Percentiles rank a stretch among this genome's conserved stretches.
phyloP scores from a whole-genome alignment of 345 rosid species.

The Rhodamnia argentea region DNA sequence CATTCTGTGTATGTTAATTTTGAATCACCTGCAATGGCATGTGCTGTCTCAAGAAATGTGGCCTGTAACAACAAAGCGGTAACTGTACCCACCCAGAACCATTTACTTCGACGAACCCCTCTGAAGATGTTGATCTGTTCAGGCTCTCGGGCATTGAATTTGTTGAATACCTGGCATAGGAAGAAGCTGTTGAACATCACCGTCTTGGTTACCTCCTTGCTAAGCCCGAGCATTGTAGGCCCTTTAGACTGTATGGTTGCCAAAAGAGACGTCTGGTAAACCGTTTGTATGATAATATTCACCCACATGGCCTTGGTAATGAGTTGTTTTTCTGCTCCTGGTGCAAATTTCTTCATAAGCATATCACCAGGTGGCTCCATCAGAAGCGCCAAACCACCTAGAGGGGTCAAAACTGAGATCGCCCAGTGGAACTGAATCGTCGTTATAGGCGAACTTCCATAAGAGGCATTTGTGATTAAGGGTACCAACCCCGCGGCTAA shows the following conservation, averaged over 20 bases:
- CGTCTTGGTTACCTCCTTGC: constrained; percentile 1
- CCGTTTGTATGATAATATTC: constrained; percentile 12
- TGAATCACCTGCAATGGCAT: neutral
- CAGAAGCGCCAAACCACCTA: constrained; percentile 10
- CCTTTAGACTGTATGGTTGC: constrained; percentile 13
- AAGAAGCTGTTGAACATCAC: constrained; percentile 19
- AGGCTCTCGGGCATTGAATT: neutral
- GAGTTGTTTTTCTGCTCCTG: constrained; percentile 4
- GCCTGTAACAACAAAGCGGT: neutral
- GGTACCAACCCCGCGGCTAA: neutral
- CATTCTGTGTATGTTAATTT: neutral
- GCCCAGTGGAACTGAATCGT: neutral
- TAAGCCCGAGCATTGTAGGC: constrained; percentile 3
- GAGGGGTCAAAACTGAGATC: neutral
- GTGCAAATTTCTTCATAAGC: neutral
- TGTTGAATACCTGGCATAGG: constrained; percentile 3
- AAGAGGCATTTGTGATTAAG: neutral
- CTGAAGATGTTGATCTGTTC: constrained; percentile 20
- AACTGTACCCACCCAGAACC: neutral
- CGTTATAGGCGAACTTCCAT: neutral
- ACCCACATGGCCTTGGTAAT: constrained; percentile 25
- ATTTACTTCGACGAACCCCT: neutral
- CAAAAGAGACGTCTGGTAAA: constrained; percentile 10
- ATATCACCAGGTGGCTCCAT: neutral
- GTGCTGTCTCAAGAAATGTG: neutral